Base-by-base conservation (phyloP, 768 basidiomycete genomes). In the Russula emetica region DNA sequence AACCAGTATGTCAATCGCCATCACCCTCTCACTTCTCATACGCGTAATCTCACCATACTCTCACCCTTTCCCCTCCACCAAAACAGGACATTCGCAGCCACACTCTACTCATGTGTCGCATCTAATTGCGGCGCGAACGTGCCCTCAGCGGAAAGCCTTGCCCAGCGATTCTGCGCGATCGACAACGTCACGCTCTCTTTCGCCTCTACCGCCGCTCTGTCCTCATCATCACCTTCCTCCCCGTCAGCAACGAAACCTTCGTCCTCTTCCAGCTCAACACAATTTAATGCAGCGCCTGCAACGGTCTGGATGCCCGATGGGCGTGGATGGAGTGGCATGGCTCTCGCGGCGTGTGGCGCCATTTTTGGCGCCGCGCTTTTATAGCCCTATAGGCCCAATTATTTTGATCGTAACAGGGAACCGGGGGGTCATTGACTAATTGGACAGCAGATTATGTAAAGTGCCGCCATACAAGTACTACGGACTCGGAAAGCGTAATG, bases 121-220 rank as follows among this genome's bases (percentile, higher is more conserved):
- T 66, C 54, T 3, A 67, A 69, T 26, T 83, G 82, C 70, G 66
- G 77, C 6, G 53, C 69, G 45, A 76, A 78, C 53, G 67, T 83
- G 1, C 30, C 70, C 18, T 69, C 76, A 5, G 76, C 78, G 5
- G 80, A 84, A 71, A 67, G 62, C 18, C 75, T 84, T 36, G 78
- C 81, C 1, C 76, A 81, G 64, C 74, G 76, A 65, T 83, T 83
- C 70, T 84, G 82, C 69, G 74, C 77, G 22, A 51, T 78, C 55
- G 77, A 78, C 9, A 73, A 72, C 30, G 60, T 73, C 13, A 74
- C 73, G 30, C 72, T 76, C 5, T 72, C 76, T 1, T 70, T 80
- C 45, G 67, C 75, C 1, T 80, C 79, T 70, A 74, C 77, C 14
- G 42, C 75, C 18, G 67, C 74, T 2, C 68, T 70, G 2, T 54